Conservation (phyloP, 306 rosid species). For the Ammopiptanthus mongolicus region DNA sequence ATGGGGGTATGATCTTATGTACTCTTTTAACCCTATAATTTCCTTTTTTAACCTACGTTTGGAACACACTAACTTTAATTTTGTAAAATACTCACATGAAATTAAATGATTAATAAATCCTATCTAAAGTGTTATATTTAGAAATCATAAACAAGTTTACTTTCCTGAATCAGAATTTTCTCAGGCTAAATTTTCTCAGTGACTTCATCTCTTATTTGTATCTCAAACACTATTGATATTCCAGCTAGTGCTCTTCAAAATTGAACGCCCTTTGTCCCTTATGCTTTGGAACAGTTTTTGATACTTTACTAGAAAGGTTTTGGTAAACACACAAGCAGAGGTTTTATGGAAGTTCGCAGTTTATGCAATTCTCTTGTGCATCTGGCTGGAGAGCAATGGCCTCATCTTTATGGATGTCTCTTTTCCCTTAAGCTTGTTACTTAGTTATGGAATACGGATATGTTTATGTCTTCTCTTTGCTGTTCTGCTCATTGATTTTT, state of each 20-base stretch:
- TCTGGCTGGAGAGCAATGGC: neutral
- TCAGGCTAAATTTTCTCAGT: neutral
- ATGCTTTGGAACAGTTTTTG: neutral
- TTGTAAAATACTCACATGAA: neutral
- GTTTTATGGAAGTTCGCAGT: neutral
- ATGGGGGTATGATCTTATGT: conserved; percentile 45
- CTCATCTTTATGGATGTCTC: neutral
- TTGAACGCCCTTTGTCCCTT: neutral
- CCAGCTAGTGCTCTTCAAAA: neutral
- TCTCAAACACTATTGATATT: conserved; percentile 1
- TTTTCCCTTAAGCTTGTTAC: neutral
- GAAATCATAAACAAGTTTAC: neutral
- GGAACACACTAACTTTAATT: neutral
- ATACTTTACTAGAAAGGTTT: conserved; percentile 2
- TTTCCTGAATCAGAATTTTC: neutral
- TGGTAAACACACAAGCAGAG: neutral
- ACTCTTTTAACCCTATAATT: conserved; percentile 8
- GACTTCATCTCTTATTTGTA: neutral
- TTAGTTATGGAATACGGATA: neutral
- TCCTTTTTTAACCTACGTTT: neutral
- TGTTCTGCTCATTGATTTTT: neutral
- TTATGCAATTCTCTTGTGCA: conserved; percentile 2
- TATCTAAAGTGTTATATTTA: neutral
- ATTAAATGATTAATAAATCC: neutral
- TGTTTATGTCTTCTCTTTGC: neutral